Evolutionary conservation across 2,329 filamentous ascomycete species (phyloP), one percentile per base, ranked within the genome.

Genomic region (Lecanicillium sp.): DNA sequence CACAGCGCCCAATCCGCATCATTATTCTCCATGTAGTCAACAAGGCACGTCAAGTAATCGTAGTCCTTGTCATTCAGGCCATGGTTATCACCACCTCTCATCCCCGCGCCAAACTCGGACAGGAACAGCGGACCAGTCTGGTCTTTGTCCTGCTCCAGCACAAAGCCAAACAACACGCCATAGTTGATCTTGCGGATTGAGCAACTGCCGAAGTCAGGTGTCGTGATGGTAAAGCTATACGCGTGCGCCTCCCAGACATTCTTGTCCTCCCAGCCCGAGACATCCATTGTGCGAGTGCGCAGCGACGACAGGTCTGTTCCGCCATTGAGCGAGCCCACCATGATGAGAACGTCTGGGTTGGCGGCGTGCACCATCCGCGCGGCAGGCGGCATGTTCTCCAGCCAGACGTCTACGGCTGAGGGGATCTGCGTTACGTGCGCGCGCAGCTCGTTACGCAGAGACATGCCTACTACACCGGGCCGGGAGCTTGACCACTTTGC

Each of bases 221-320:
- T 70, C 4, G 63, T 70, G 11, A 71, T 60, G 18, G 71, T 73
- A 56, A 71, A 77, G 42, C 59, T 62, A 61, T 78, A 79, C 20
- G 68, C 64, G 56, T 79, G 75, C 50, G 72, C 67, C 56, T 79
- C 75, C 72, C 73, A 78, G 11, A 78, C 71, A 47, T 73, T 63
- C 55, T 78, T 78, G 29, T 59, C 62, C 6, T 47, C 41, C 66
- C 68, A 73, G 9, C 51, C 59, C 4, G 53, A 53, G 33, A 61
- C 65, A 52, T 73, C 65, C 39, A 76, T 60, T 33, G 48, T 52
- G 19, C 51, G 49, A 25, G 43, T 46, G 20, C 60, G 54, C 25
- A 75, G 44, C 2, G 51, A 65, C 5, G 62, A 62, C 20, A 78
- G 58, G 50, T 78, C 73, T 12, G 71, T 75, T 5, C 67, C 60